Base-by-base conservation (phyloP, 176 grass and related monocot genomes). In the Avena eriantha region DNA sequence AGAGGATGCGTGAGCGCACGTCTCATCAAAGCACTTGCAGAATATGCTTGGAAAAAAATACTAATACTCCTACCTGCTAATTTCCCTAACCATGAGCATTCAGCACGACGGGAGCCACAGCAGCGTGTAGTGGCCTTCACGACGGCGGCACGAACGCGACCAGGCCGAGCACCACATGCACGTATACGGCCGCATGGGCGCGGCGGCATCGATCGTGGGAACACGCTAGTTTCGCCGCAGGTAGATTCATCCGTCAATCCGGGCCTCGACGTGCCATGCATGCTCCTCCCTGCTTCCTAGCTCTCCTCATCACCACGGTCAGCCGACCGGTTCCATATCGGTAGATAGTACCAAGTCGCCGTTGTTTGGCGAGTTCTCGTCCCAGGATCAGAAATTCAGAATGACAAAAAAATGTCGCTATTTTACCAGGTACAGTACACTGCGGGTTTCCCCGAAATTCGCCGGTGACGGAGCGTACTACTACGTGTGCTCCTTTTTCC, bases 121-220 rank as follows among this genome's bases (percentile, higher is more conserved):
- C 16, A 23, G 43, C 67, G 18, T 54, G 85, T 35, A 81, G 85
- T 81, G 29, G 2, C 56, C 26, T 16, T 53, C 68, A 74, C 85
- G 78, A 73, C 67, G 13, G 54, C 60, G 65, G 46, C 73, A 50
- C 11, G 43, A 50, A 50, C 18, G 36, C 49, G 70, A 61, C 39
- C 55, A 43, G 39, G 41, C 1, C 19, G 22, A 17, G 7, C 13
- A 50, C 23, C 22, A 50, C 60, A 33, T 8, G 19, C 36, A 43
- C 24, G 43, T 17, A 49, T n/a, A 31, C 24, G 61, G 24, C 60
- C 60, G 54, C 8, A 21, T 57, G 18, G 67, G 68, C 35, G 35
- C 0, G 5, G 39, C 39, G 39, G 39, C 39, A 41, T 73, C 43
- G 0, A 24, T 23, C 21, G 18, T 36, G 68, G 18, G 8, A 70